Evolutionary conservation across 257 asterid genomes (phyloP).

Genomic region (Asclepias syriaca): DNA sequence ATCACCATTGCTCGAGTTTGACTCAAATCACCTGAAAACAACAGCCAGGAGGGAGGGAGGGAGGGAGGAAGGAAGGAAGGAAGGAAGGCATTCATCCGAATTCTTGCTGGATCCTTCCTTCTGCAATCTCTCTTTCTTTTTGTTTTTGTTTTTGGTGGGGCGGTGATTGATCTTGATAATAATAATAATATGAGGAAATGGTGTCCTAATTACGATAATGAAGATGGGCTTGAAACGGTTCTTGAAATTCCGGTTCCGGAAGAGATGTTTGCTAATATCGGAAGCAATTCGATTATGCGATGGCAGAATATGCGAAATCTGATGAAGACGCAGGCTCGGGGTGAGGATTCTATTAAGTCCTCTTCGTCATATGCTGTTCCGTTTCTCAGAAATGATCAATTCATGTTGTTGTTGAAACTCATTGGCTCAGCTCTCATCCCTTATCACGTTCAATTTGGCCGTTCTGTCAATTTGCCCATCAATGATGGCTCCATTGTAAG

Average conservation of each 20-base stretch:
- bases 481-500: slow-evolving; percentile 67
- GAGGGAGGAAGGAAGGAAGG: background rate
- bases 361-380: slow-evolving; percentile 21
- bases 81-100: slow-evolving; percentile 11
- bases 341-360: slow-evolving; percentile 31
- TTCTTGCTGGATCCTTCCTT: slow-evolving; percentile 12
- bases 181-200: slow-evolving; percentile 43
- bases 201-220: slow-evolving; percentile 65
- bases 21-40: background rate
- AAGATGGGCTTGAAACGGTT: slow-evolving; percentile 69
- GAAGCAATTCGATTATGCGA: slow-evolving; percentile 50
- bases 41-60: background rate
- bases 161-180: background rate
- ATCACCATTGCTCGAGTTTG: background rate
- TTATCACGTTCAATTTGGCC: slow-evolving; percentile 51
- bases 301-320: slow-evolving; percentile 75
- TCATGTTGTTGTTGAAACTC: slow-evolving; percentile 64
- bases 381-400: slow-evolving; percentile 47
- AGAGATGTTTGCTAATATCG: slow-evolving; percentile 72
- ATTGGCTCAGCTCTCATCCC: slow-evolving; percentile 86
- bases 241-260: slow-evolving; percentile 89
- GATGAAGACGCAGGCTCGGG: slow-evolving; percentile 47
- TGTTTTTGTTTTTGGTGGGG: too few relatives aligned
- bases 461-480: slow-evolving; percentile 42
- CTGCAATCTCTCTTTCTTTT: background rate